Percentiles rank a stretch among this genome's conserved stretches.
These are phyloP conservation scores for Teratosphaeria pseudoeucalypti DNA, from an alignment of 2,329 filamentous ascomycete species.

Conservation along the genomic window DNA sequence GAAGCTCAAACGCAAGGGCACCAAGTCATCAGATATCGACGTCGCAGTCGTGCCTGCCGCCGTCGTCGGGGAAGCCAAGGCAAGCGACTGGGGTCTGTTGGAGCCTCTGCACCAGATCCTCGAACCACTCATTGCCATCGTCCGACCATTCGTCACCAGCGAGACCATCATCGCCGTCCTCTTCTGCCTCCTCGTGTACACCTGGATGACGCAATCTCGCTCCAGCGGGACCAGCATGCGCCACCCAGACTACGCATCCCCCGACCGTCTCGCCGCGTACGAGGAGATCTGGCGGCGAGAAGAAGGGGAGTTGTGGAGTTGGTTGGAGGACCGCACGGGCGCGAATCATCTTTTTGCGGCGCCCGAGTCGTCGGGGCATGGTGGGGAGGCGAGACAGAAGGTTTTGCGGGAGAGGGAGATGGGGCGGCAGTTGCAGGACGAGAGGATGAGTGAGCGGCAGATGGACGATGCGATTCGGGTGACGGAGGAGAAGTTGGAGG, in stretches of 20 bases:
- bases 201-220: conserved; percentile 45
- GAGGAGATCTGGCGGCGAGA: conserved; percentile 87
- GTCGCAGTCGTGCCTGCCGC: conserved; percentile 28
- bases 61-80: conserved; percentile 22
- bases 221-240: conserved; percentile 25
- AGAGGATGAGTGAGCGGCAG: conserved; percentile 71
- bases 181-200: conserved; percentile 60
- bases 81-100: conserved; percentile 62
- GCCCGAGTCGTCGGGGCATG: conserved; percentile 5
- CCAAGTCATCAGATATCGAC: conserved; percentile 45
- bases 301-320: conserved; percentile 84
- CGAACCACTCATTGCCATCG: conserved; percentile 57
- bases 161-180: conserved; percentile 70
- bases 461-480: conserved; percentile 69
- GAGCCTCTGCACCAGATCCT: conserved; percentile 64
- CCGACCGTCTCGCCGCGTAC: conserved; percentile 70
- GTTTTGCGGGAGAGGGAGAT: conserved; percentile 16
- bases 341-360: conserved; percentile 44
- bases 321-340: conserved; percentile 79
- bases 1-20: conserved; percentile 40
- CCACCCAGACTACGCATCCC: conserved; percentile 32
- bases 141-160: conserved; percentile 61
- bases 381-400: conserved; percentile 17
- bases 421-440: conserved; percentile 34
- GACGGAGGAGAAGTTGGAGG: conserved; percentile 73